Percentiles rank a stretch among this genome's conserved stretches.
Conservation (phyloP, 345 rosid genomes). For the Draba incana region DNA sequence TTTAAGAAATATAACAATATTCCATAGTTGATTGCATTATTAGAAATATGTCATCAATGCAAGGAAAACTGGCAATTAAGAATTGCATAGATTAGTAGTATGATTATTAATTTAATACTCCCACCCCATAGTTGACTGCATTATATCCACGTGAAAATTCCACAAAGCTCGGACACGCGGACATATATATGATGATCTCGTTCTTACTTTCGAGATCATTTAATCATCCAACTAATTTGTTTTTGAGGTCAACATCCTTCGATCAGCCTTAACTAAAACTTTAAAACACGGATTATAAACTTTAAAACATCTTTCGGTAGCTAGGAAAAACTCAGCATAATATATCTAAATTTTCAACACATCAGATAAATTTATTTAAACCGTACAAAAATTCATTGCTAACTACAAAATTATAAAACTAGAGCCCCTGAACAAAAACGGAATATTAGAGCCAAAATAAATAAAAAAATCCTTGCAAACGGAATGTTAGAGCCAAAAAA, state of each 20-base stretch:
- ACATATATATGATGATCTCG: slow-evolving; percentile 3
- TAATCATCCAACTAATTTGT: neutral
- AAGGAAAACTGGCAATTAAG: too few relatives aligned
- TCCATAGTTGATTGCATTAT: too few relatives aligned
- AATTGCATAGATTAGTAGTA: neutral
- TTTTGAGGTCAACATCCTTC: slow-evolving; percentile 25
- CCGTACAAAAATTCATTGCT: too few relatives aligned
- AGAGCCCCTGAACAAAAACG: neutral
- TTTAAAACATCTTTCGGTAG: neutral
- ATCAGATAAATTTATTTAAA: neutral
- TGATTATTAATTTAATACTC: neutral
- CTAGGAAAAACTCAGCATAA: neutral
- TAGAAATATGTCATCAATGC: too few relatives aligned
- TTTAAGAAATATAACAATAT: too few relatives aligned
- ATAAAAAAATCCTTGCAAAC: slow-evolving; percentile 1
- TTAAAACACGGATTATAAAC: neutral
- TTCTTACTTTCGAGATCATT: slow-evolving; percentile 21
- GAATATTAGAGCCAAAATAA: neutral
- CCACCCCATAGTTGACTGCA: neutral
- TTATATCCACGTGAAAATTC: slow-evolving; percentile 28
- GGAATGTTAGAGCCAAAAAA: neutral
- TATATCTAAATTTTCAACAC: neutral
- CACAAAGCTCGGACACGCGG: slow-evolving; percentile 31
- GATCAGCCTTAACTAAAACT: neutral
- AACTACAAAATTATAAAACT: neutral